Evolutionary conservation across 1,284 basidiomycete species (phyloP).

Genomic region (Dichomitus squalens): DNA sequence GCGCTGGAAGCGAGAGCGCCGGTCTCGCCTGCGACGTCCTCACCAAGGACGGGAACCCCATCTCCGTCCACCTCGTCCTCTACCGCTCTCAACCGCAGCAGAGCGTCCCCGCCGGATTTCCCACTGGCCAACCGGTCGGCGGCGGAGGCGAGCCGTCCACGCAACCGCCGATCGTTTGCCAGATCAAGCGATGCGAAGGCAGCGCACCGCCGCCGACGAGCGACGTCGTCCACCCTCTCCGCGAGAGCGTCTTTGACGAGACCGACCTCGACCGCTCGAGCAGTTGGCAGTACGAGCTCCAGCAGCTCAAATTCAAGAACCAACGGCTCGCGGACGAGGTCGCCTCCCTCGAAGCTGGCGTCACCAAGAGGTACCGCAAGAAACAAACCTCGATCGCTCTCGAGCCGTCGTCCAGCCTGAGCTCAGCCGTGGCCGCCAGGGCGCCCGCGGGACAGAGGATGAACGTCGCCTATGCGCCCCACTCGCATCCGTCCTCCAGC

Average conservation of each 20-base stretch:
- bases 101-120: background rate
- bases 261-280: constrained; percentile 66
- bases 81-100: constrained; percentile 34
- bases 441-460: constrained; percentile 5
- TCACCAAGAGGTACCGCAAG: constrained; percentile 17
- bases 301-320: constrained; percentile 81
- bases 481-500: constrained; percentile 6
- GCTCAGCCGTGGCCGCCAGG: background rate
- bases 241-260: constrained; percentile 70
- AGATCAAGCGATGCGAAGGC: constrained; percentile 30
- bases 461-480: constrained; percentile 7
- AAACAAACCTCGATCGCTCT: constrained; percentile 10
- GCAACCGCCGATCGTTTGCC: constrained; percentile 25
- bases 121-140: background rate
- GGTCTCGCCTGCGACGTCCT: constrained; percentile 36
- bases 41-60: constrained; percentile 37
- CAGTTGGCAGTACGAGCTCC: constrained; percentile 92
- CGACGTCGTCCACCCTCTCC: constrained; percentile 32
- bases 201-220: constrained; percentile 14
- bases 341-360: constrained; percentile 46
- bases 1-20: constrained; percentile 20
- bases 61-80: constrained; percentile 40
- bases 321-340: constrained; percentile 74
- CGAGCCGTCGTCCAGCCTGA: background rate
- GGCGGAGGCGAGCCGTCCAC: constrained; percentile 7